Conservation (phyloP, 257 asterid genomes). For the Buddleja alternifolia region DNA sequence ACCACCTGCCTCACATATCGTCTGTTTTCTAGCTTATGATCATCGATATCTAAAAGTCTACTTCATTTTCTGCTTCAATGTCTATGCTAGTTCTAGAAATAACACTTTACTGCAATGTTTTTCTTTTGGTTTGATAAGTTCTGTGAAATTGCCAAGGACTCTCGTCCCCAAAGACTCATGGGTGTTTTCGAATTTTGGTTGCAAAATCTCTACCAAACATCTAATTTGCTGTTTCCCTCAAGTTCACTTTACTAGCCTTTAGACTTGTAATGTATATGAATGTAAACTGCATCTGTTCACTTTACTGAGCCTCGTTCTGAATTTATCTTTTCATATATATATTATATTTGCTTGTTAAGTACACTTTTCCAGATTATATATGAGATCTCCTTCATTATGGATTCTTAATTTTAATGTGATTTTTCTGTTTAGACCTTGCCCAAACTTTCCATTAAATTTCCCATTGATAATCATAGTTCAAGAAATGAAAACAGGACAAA, state of each 20-base stretch:
- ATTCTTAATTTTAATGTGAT: not conserved
- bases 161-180: conserved; percentile 7
- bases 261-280: not conserved
- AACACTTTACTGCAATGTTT: not conserved
- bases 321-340: not conserved
- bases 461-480: not conserved
- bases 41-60: not conserved
- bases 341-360: not conserved
- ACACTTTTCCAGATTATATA: not conserved
- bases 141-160: not conserved
- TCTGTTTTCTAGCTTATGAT: conserved; percentile 9
- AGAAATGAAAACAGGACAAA: too few species aligned
- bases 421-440: conserved; percentile 4
- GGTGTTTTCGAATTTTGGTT: not conserved
- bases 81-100: not conserved
- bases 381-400: conserved; percentile 1
- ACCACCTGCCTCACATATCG: not conserved
- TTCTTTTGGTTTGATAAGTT: not conserved
- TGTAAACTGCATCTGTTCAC: not conserved
- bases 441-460: not conserved
- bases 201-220: not conserved
- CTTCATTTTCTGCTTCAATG: not conserved
- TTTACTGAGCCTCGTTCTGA: not conserved
- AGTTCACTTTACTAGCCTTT: not conserved
- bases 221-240: not conserved